Evolutionary conservation across 129 eudicot species (phyloP), one percentile per base, ranked within the genome.

Genomic region (Centaurea solstitialis): DNA sequence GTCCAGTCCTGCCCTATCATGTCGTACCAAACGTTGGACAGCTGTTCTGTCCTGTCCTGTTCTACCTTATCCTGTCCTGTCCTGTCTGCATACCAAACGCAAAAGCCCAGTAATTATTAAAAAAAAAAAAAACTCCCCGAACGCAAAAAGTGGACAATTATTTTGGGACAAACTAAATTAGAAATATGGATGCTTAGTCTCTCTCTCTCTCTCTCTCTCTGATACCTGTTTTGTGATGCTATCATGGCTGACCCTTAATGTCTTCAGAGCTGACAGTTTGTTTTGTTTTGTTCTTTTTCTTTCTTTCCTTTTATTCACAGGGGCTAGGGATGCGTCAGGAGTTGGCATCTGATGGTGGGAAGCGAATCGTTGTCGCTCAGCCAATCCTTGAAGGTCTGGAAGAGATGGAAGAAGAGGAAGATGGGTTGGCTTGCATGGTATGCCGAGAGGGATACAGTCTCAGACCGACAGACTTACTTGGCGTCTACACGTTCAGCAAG

Each of bases 401-500:
- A 76, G 99, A 95, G 47, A 91, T 95, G 82, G 97, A 95, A 86
- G 99, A 95, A 72, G 99, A 95, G 84, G 98, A 93, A 87, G 99
- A 93, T 18, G 99, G 98, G 37, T 38, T 95, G 70, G 99, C 99
- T 75, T 95, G 99, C 90, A 95, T 95, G 99, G 99, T 95, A 21
- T 95, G 99, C 79, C 90, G 99, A 39, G 99, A 95, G 80, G 99
- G 99, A 47, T 95, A 95, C 80, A 87, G 93, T 70, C 79, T 95
- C 70, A 85, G 97, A 47, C 99, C 99, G 71, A 87, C 84, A 4
- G 97, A 89, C 79, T 80, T 89, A 33, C 89, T 95, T 81, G 99
- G 99, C 70, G 97, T 93, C 22, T 95, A 95, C 84, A 89, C 99
- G 0, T 95, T 93, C 78, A 95, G 99, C 78, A 95, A 95, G 81